Conservation (phyloP, 306 rosid species). For the Prunus dulcis region DNA sequence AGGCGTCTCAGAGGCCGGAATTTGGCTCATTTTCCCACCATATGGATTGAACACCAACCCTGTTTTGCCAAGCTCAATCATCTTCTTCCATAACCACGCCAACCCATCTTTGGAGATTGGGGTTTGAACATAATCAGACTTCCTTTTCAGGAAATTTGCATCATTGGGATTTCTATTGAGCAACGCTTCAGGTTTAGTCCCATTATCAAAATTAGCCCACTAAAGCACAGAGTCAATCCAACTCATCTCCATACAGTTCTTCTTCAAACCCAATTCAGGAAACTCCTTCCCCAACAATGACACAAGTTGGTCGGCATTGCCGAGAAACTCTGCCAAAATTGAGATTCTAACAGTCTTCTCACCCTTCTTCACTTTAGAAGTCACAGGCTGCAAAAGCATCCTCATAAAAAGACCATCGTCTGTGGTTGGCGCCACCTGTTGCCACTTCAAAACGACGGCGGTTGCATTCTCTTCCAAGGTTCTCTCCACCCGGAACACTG, state of each 20-base stretch:
- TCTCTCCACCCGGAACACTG: conserved; percentile 40
- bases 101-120: conserved; percentile 51
- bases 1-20: conserved; percentile 47
- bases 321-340: conserved; percentile 44
- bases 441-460: conserved; percentile 65
- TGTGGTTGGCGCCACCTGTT: conserved; percentile 46
- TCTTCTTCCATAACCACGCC: conserved; percentile 41
- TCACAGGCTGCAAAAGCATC: conserved; percentile 45
- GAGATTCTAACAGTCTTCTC: conserved; percentile 33
- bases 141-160: conserved; percentile 37
- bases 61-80: conserved; percentile 51
- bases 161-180: conserved; percentile 47
- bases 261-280: conserved; percentile 49
- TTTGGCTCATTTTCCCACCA: conserved; percentile 66
- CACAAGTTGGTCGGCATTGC: conserved; percentile 46
- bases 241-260: conserved; percentile 43
- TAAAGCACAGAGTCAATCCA: conserved; percentile 63
- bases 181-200: conserved; percentile 29
- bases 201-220: conserved; percentile 43
- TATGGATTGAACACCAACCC: conserved; percentile 68
- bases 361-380: conserved; percentile 36
- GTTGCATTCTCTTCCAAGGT: conserved; percentile 41
- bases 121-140: conserved; percentile 63
- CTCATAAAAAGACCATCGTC: conserved; percentile 61
- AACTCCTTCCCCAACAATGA: conserved; percentile 45